These are phyloP conservation scores for Ogataea naganishii DNA, from an alignment of 805 yeast species.

Conservation along the genomic window DNA sequence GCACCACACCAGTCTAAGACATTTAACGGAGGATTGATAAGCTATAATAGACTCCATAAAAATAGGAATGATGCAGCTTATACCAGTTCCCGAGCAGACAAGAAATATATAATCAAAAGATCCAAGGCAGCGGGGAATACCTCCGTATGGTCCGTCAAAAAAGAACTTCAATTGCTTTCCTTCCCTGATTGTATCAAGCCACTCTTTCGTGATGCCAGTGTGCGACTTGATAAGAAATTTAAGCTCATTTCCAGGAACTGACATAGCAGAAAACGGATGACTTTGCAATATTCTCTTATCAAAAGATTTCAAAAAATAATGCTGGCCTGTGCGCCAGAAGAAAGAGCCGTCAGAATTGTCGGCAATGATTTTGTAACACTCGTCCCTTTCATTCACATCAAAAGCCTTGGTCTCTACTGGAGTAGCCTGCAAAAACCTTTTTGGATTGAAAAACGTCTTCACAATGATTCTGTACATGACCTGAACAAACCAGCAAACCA, in stretches of 20 bases:
- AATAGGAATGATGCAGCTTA: slow-evolving; percentile 41
- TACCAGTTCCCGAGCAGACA: slow-evolving; percentile 43
- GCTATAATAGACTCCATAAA: slow-evolving; percentile 10
- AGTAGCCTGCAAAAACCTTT: slow-evolving; percentile 25
- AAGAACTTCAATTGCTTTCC: slow-evolving; percentile 22
- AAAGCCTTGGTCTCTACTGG: no score
- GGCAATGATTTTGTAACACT: slow-evolving; percentile 28
- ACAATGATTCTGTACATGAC: slow-evolving; percentile 34
- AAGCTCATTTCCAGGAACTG: slow-evolving; percentile 22
- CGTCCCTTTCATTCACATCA: no score
- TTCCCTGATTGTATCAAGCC: slow-evolving; percentile 22
- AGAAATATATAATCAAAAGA: slow-evolving; percentile 36
- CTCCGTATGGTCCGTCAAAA: slow-evolving; percentile 55
- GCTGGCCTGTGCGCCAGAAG: slow-evolving; percentile 48
- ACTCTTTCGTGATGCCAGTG: slow-evolving; percentile 34
- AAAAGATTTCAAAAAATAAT: slow-evolving; percentile 37
- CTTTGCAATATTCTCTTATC: slow-evolving; percentile 38
- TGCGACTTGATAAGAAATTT: slow-evolving; percentile 37
- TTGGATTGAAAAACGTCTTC: slow-evolving; percentile 39
- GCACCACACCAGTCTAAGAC: slow-evolving; percentile 37
- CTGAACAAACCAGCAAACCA: slow-evolving; percentile 44
- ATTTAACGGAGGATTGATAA: slow-evolving; percentile 11
- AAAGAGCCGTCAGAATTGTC: slow-evolving; percentile 23
- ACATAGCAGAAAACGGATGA: slow-evolving; percentile 48
- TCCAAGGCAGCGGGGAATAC: slow-evolving; percentile 33